A percentile compares a stretch with the other conserved stretches of the same genome.
Evolutionary conservation across 495 filamentous ascomycete species (phyloP).

Genomic region (Baudoinia panamericana): DNA sequence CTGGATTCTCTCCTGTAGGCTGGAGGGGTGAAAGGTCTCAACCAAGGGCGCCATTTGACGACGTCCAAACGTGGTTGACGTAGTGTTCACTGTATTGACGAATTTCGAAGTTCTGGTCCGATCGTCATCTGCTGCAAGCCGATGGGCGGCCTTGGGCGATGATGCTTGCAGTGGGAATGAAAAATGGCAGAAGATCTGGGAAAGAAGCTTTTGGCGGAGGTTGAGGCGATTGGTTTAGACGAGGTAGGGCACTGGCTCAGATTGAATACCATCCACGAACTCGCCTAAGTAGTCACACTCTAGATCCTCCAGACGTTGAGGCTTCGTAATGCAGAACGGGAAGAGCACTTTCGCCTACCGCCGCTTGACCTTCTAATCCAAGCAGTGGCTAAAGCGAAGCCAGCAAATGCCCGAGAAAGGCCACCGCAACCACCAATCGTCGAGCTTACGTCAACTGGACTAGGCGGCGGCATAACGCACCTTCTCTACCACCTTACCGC

Average conservation of each 20-base stretch:
- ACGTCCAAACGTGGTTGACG: slow-evolving; percentile 1
- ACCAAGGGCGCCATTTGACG: slow-evolving; percentile 46
- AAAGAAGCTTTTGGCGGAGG: slow-evolving; percentile 48
- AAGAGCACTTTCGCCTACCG: slow-evolving; percentile 36
- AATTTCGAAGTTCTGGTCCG: no score
- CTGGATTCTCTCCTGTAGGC: slow-evolving; percentile 41
- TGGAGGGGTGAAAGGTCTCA: slow-evolving; percentile 40
- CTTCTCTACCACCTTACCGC: slow-evolving; percentile 56
- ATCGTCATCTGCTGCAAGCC: background rate
- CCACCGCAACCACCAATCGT: slow-evolving; percentile 39
- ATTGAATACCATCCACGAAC: background rate
- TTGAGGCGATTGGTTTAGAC: slow-evolving; percentile 50
- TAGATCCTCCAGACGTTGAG: slow-evolving; percentile 9
- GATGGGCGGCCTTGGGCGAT: no score
- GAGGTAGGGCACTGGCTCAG: slow-evolving; percentile 32
- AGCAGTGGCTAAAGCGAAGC: background rate
- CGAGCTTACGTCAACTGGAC: slow-evolving; percentile 43
- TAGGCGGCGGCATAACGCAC: slow-evolving; percentile 50
- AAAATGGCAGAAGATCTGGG: slow-evolving; percentile 42
- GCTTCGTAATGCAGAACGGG: slow-evolving; percentile 25
- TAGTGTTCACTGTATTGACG: background rate
- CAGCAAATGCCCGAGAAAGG: slow-evolving; percentile 20
- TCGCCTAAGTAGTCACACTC: no score
- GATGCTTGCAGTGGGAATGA: no score
- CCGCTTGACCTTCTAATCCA: slow-evolving; percentile 38